Evolutionary conservation across 768 basidiomycete genomes (phyloP), one percentile per base, ranked within the genome.

Genomic region (Symmetrospora coprosmae): DNA sequence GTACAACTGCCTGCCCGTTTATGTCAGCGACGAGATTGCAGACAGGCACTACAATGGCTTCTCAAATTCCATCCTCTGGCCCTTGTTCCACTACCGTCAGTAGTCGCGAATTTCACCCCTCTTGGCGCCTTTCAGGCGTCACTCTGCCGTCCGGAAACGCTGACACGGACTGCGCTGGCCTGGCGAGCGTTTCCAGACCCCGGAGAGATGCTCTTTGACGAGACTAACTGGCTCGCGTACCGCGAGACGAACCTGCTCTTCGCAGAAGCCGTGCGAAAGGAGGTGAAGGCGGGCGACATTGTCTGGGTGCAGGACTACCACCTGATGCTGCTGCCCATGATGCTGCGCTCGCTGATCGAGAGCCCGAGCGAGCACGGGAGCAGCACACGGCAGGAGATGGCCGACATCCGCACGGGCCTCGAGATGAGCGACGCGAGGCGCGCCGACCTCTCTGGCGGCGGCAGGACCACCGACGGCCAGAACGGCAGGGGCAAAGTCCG

Each of bases 41-140:
- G 94, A 99, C 73, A 81, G 84, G 51, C 91, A 97, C 74, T 99
- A 88, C 75, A 91, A 91, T 71, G 88, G 94, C 58, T 97, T 99
- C 79, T 92, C 91, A 67, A 99, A 99, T 76, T 94, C 91, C 53
- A 97, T 99, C 74, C 82, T 99, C 50, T 99, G 94, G 94, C 94
- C 94, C 2, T 78, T 99, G 46, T 96, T 99, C 79, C 94, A 99
- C 73, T 99, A 96, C 74, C 62, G 68, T 67, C 8, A 49, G 68
- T 53, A n/a, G n/a, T n/a, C n/a, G n/a, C n/a, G n/a, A n/a, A 31
- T 34, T 4, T 30, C 19, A 11, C 38, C 23, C 27, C 5, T 31
- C 46, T 9, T 28, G n/a, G 16, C 35, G 16, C 19, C n/a, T n/a
- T n/a, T n/a, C n/a, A n/a, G n/a, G n/a, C n/a, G n/a, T n/a, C n/a